A percentile compares a stretch with the other conserved stretches of the same genome.
These are phyloP conservation scores for Aureobasidium melanogenum DNA, from an alignment of 2,329 filamentous ascomycete species.

Conservation along the genomic window DNA sequence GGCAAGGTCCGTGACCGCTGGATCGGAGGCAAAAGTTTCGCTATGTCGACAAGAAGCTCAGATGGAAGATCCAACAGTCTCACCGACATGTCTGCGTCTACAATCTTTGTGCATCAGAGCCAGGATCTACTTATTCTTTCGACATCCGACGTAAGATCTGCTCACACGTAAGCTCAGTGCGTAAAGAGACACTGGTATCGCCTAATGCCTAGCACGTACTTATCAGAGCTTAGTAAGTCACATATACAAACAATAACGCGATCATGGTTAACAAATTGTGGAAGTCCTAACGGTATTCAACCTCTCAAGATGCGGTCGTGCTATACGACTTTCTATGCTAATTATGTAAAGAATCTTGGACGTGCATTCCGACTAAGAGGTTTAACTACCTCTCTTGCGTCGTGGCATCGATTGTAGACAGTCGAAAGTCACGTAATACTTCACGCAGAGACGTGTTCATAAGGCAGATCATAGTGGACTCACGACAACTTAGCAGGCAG, in stretches of 20 bases:
- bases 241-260: neutral
- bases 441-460: no score
- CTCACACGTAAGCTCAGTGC: neutral
- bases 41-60: neutral
- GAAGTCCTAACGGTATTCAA: no score
- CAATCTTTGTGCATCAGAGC: neutral
- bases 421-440: no score
- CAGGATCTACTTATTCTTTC: neutral
- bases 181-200: neutral
- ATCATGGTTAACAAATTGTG: neutral
- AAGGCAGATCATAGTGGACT: no score
- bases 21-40: neutral
- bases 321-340: no score
- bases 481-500: no score
- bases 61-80: neutral
- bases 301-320: no score
- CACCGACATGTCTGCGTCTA: neutral
- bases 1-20: neutral
- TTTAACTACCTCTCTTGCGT: no score
- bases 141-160: neutral
- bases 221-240: neutral
- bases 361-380: no score
- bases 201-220: neutral
- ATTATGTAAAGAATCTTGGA: no score
- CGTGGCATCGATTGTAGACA: no score